phyloP scores from a whole-genome alignment of 768 basidiomycete species.

The Dioszegia aurantiaca region DNA sequence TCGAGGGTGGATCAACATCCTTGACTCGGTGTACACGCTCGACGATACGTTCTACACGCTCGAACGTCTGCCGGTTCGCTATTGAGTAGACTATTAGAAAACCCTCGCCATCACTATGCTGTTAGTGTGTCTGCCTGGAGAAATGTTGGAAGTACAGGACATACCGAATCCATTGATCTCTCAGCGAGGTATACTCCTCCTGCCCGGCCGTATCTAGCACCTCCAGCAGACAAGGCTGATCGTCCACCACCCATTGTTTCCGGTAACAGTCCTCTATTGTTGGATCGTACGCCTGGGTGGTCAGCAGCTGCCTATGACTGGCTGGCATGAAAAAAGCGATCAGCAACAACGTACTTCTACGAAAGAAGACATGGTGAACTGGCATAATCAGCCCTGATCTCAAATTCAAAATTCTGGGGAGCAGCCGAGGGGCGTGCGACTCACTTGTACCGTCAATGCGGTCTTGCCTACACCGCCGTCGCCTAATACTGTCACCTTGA shows the following conservation, averaged over 20 bases:
- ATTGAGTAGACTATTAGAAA: constrained; percentile 97
- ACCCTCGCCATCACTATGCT: constrained; percentile 86
- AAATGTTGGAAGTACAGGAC: constrained; percentile 11
- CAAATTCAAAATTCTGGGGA: too few relatives aligned
- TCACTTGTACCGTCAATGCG: constrained; percentile 87
- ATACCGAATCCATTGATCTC: constrained; percentile 97
- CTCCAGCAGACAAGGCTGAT: constrained; percentile 91
- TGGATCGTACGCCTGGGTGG: constrained; percentile 81
- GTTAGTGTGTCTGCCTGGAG: neutral
- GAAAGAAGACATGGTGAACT: constrained; percentile 96
- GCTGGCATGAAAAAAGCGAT: too few relatives aligned
- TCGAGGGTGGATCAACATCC: constrained; percentile 53
- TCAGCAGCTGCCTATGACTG: neutral
- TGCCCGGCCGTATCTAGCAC: constrained; percentile 97
- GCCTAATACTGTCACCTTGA: constrained; percentile 86
- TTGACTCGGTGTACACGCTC: constrained; percentile 87
- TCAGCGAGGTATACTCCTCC: constrained; percentile 95
- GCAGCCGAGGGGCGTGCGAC: too few relatives aligned
- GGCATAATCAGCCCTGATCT: constrained; percentile 8
- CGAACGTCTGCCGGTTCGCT: constrained; percentile 86
- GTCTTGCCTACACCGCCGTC: constrained; percentile 98
- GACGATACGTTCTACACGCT: constrained; percentile 82
- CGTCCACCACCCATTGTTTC: constrained; percentile 90
- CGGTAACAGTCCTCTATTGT: constrained; percentile 98
- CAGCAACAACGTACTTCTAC: constrained; percentile 63